phyloP scores from a whole-genome alignment of 2,329 filamentous ascomycete species.

The Colletotrichum camelliae region DNA sequence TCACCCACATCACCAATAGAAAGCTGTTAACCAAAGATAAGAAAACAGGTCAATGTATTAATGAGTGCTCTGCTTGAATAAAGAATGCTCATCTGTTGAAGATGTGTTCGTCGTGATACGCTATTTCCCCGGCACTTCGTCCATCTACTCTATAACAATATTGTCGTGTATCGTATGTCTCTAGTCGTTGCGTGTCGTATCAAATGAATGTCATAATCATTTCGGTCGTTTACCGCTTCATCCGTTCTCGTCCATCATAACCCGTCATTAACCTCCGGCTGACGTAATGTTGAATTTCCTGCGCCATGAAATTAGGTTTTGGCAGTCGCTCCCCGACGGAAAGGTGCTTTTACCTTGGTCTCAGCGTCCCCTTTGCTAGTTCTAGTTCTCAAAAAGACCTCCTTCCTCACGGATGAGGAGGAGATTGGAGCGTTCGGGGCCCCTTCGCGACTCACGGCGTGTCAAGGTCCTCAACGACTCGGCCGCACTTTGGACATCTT shows the following conservation, averaged over 20 bases:
- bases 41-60: not conserved
- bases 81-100: slow-evolving; percentile 2
- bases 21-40: slow-evolving; percentile 8
- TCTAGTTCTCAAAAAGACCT: not conserved
- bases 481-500: not conserved
- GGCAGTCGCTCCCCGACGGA: not conserved
- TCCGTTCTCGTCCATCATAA: not conserved
- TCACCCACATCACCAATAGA: not conserved
- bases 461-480: not conserved
- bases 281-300: not conserved
- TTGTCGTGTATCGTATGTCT: not conserved
- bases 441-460: not conserved
- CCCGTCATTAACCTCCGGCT: not conserved
- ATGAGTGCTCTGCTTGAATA: not conserved
- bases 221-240: not conserved
- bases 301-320: not conserved
- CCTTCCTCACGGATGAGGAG: not conserved
- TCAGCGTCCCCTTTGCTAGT: not conserved
- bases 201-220: slow-evolving; percentile 15
- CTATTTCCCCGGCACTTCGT: not conserved
- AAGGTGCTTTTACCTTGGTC: not conserved
- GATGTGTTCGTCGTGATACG: not conserved
- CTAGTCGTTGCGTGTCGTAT: not conserved
- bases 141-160: not conserved
- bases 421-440: not conserved